Evolutionary conservation across 208 protist genomes (phyloP), one percentile per base, ranked within the genome.

Genomic region (Acanthamoeba sp.): DNA sequence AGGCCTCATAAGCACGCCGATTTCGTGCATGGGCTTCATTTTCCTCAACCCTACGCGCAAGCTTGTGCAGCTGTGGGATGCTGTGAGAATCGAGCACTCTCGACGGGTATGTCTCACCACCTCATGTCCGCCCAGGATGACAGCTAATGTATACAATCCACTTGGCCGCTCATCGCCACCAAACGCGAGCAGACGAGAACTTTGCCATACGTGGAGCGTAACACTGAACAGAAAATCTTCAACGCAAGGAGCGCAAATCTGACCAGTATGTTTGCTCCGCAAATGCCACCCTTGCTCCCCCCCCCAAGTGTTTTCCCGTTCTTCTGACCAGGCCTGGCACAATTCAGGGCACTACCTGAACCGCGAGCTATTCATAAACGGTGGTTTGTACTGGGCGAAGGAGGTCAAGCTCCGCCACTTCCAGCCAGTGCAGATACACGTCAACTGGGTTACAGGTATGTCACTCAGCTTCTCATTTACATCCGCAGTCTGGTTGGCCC

Each of bases 341-440:
- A n/a, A n/a, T n/a, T 29, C 71, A 85, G 76, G 27, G 45, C 76
- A 59, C 24, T 85, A 38, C n/a, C 40, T 85, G 76, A 50, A 50
- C 29, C 40, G 42, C 38, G 42, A 57, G 7, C 40, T 85, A n/a
- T 85, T 85, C 42, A 57, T 85, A 27, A 59, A 55, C 22, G 76
- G 76, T 27, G 18, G 12, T 10, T 10, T 85, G 18, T 85, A 36
- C 48, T 85, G 76, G 76, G 10, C 55, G 12, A 4, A 22, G 24
- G 27, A 24, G 9, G 12, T 29, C 24, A 29, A 36, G 0, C 6
- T 20, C 22, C 18, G 34, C 5, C 22, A 50, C 45, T 59, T 85
- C 42, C 40, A 10, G 20, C 76, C 76, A 2, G 76, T 85, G 27
- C 76, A 85, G 29, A 85, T 85, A 5, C 76, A 85, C 34, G 76